Base-by-base conservation (phyloP, 2,329 filamentous ascomycete genomes). In the Hypoxylon sp. region DNA sequence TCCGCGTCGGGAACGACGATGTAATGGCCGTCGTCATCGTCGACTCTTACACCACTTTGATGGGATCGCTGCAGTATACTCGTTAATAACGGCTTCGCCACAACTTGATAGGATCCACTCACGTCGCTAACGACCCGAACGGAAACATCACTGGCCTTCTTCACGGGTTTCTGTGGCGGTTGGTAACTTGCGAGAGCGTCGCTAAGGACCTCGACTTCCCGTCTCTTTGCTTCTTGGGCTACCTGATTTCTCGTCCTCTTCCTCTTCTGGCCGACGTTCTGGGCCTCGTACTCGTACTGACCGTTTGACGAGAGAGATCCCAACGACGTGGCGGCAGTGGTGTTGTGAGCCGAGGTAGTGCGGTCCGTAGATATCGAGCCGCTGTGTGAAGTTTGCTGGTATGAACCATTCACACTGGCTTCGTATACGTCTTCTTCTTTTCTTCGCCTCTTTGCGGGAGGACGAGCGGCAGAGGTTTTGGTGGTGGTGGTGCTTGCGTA, bases 21-120 rank as follows among this genome's bases (percentile, higher is more conserved):
- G 72, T 97, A 99, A 75, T 99, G 95, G 4, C 95, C 95, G 69
- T 99, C 95, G 41, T 97, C 92, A 65, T 99, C 95, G 69, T 99
- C 95, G 40, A 95, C 89, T 72, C 96, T 95, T 67, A 88, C 81
- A 21, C 57, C 55, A 64, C 86, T 79, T 62, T 83, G 83, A 56
- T 79, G 56, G 31, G 64, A 62, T 53, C 63, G 64, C 63, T 68
- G 15, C 3, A 46, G 43, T 46, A 46, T 31, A 20, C 52, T 51
- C 50, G 64, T 65, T 26, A 64, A 40, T 21, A 49, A 46, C 45
- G 11, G n/a, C 51, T 38, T 24, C 23, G 3, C 11, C 8, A 46
- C 21, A 6, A 5, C 7, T n/a, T 4, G 9, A 8, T 9, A 17
- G 40, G 23, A 10, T 8, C 3, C 24, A 80, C 84, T 81, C 75